Conservation (phyloP, 345 rosid genomes). For the Rhodamnia rubescens region DNA sequence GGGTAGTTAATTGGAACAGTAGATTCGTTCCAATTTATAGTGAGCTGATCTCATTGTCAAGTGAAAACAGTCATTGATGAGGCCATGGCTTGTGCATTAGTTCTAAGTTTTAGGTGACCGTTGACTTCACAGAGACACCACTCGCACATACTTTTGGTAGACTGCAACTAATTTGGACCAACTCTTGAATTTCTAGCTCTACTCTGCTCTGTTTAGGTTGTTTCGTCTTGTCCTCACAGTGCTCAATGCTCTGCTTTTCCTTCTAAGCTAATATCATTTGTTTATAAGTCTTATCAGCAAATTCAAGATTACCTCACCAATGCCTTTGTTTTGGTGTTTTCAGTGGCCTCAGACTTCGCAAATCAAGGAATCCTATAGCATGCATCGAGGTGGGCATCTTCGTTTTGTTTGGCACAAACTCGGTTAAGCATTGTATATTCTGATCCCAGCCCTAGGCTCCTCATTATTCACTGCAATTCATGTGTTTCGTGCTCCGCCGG, state of each 20-base stretch:
- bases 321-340: background rate
- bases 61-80: background rate
- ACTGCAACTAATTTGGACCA: background rate
- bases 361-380: conserved; percentile 8
- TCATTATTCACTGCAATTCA: background rate
- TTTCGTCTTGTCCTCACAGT: background rate
- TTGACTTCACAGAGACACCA: background rate
- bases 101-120: background rate
- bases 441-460: background rate
- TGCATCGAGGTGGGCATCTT: background rate
- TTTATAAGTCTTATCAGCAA: background rate
- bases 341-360: conserved; percentile 1
- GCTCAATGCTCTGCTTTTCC: background rate
- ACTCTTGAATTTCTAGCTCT: background rate
- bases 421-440: background rate
- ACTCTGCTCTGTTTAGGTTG: background rate
- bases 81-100: background rate
- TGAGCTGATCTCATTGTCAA: background rate
- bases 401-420: background rate
- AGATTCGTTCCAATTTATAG: background rate
- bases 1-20: background rate
- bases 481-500: background rate
- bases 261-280: background rate
- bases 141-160: background rate
- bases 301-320: background rate